A percentile compares a stretch with the other conserved stretches of the same genome.
Evolutionary conservation across 1,284 basidiomycete genomes (phyloP).

Genomic region (Ceratorhiza oryzae-sativae): DNA sequence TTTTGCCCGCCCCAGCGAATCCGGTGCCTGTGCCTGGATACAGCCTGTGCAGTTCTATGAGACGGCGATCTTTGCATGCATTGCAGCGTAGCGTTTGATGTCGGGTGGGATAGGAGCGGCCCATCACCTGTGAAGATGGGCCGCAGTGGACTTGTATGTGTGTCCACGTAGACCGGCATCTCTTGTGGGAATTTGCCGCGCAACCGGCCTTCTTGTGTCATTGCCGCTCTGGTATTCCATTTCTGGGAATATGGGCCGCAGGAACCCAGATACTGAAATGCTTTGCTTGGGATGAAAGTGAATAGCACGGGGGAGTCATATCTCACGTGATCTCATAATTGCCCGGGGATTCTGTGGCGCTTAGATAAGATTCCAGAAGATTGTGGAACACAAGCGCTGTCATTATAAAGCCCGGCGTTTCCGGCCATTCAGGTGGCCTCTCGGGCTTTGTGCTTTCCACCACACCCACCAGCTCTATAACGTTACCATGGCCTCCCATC

Average conservation of each 20-base stretch:
- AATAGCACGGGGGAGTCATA: neutral
- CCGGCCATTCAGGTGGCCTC: neutral
- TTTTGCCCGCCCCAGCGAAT: neutral
- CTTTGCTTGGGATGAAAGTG: no score
- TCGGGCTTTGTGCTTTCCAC: neutral
- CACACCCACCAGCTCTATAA: neutral
- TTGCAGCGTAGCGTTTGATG: neutral
- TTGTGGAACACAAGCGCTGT: neutral
- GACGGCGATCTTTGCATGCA: no score
- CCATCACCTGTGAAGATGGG: neutral
- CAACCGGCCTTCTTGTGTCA: no score
- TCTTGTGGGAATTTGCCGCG: neutral
- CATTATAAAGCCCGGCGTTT: slow-evolving; percentile 7
- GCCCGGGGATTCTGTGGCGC: neutral
- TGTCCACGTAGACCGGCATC: neutral
- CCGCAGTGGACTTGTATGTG: neutral
- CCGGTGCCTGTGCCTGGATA: neutral
- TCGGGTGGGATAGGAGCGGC: neutral
- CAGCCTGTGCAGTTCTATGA: no score
- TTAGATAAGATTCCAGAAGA: neutral
- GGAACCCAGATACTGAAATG: no score
- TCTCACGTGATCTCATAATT: neutral
- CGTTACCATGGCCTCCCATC: slow-evolving; percentile 41
- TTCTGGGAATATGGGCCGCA: no score
- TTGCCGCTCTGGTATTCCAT: no score